Evolutionary conservation across 805 yeast species (phyloP).

Genomic region (Ogataea pini): DNA sequence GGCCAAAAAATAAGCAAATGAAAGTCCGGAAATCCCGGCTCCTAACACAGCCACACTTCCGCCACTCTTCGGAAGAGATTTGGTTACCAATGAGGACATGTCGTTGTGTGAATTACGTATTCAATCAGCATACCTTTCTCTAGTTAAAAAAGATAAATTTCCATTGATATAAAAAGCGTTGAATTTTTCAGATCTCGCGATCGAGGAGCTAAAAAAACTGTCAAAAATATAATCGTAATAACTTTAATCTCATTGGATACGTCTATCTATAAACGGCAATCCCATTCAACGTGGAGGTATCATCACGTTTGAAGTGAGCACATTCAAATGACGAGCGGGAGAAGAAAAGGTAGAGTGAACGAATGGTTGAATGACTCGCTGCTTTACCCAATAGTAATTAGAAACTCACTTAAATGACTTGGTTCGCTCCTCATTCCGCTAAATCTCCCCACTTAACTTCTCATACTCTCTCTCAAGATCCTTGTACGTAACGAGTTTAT

Average conservation of each 20-base stretch:
- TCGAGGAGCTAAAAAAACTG: neutral
- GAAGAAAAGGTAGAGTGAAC: too few species aligned
- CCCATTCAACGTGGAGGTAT: too few species aligned
- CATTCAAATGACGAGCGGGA: too few species aligned
- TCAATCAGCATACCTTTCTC: slow-evolving; percentile 6
- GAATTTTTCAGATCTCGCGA: slow-evolving; percentile 1
- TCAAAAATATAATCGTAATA: slow-evolving; percentile 1
- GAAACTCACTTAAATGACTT: too few species aligned
- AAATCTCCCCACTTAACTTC: slow-evolving; percentile 4
- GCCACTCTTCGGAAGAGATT: slow-evolving; percentile 30
- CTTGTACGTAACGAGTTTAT: slow-evolving; percentile 15
- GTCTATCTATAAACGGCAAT: neutral
- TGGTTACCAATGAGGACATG: too few species aligned
- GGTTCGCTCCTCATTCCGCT: neutral
- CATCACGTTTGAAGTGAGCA: too few species aligned
- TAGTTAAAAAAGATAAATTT: too few species aligned
- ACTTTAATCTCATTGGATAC: slow-evolving; percentile 5
- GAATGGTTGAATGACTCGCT: too few species aligned
- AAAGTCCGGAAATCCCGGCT: slow-evolving; percentile 84
- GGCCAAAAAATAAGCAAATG: slow-evolving; percentile 67
- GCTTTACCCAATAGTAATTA: too few species aligned
- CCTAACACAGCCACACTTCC: slow-evolving; percentile 71
- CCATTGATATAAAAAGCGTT: neutral
- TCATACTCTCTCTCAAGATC: slow-evolving; percentile 29
- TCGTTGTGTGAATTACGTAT: too few species aligned